These are phyloP conservation scores for Aspergillus calidoustus DNA, from an alignment of 2,329 filamentous ascomycete genomes.

Conservation along the genomic window DNA sequence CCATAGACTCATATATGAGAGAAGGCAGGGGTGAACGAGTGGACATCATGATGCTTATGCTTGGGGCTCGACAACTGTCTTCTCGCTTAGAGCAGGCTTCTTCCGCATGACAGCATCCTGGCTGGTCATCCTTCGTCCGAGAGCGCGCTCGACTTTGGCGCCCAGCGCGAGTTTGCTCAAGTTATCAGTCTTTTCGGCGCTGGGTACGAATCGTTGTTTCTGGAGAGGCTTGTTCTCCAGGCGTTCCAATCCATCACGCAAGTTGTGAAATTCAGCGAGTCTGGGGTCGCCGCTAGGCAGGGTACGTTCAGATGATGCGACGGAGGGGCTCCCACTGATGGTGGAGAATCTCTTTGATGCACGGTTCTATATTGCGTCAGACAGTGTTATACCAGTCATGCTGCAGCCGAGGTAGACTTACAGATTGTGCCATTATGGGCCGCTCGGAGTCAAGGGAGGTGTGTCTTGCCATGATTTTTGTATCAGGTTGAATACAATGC, in stretches of 20 bases:
- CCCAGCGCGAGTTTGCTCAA: constrained; percentile 85
- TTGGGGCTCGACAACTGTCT: constrained; percentile 33
- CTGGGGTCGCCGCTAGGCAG: constrained; percentile 54
- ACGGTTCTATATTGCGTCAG: constrained; percentile 46
- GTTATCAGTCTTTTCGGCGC: constrained; percentile 78
- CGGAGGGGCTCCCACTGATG: constrained; percentile 53
- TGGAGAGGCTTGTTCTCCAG: constrained; percentile 87
- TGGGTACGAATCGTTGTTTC: constrained; percentile 79
- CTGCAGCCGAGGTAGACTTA: constrained; percentile 35
- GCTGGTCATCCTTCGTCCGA: constrained; percentile 81
- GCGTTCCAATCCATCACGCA: constrained; percentile 79
- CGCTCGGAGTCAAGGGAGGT: constrained; percentile 58
- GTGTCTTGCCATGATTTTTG: constrained; percentile 41
- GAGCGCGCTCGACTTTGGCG: constrained; percentile 86
- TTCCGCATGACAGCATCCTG: constrained; percentile 81
- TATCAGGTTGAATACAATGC: neutral
- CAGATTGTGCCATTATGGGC: constrained; percentile 60
- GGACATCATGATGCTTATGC: constrained; percentile 12
- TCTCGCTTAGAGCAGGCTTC: constrained; percentile 56
- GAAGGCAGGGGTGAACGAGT: neutral
- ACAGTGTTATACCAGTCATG: neutral
- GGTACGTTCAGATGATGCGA: constrained; percentile 53
- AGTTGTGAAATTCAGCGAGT: constrained; percentile 70
- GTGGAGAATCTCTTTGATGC: constrained; percentile 59
- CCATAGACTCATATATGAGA: neutral